A percentile compares a stretch with the other conserved stretches of the same genome.
Conservation (phyloP, 2,329 filamentous ascomycete genomes). For the Fonsecaea nubica region DNA sequence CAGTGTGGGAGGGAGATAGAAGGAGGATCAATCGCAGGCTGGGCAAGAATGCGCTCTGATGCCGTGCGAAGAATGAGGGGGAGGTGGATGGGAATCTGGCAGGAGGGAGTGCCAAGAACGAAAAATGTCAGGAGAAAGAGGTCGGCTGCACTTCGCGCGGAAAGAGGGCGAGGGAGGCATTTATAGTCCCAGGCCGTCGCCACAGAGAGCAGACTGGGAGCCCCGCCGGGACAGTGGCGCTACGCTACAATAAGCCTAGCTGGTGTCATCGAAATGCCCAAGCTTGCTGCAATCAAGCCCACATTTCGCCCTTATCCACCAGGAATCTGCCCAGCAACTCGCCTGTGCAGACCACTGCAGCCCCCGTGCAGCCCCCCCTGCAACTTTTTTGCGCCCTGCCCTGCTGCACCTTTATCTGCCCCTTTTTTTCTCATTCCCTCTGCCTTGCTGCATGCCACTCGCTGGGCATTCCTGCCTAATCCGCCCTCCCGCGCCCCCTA, state of each 20-base stretch:
- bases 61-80: constrained; percentile 31
- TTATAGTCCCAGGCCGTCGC: constrained; percentile 27
- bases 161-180: constrained; percentile 30
- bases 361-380: not conserved
- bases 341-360: constrained; percentile 9
- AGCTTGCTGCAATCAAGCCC: constrained; percentile 3
- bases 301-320: constrained; percentile 6
- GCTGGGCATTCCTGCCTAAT: constrained; percentile 14
- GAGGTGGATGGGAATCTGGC: constrained; percentile 18
- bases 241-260: constrained; percentile 13
- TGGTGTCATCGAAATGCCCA: constrained; percentile 11
- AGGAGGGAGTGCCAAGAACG: constrained; percentile 31
- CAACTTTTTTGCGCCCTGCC: constrained; percentile 10
- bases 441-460: constrained; percentile 8
- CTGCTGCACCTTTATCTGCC: constrained; percentile 28
- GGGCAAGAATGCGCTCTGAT: constrained; percentile 26
- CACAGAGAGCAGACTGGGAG: constrained; percentile 13
- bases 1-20: constrained; percentile 14
- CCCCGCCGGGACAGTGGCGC: constrained; percentile 24
- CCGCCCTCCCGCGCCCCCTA: constrained; percentile 21
- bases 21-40: constrained; percentile 23
- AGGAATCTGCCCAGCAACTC: constrained; percentile 13
- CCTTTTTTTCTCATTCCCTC: constrained; percentile 22
- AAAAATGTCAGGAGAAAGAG: constrained; percentile 33
- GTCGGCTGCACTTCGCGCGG: constrained; percentile 32